These are phyloP conservation scores for Vanrija sp. DNA, from an alignment of 1,284 basidiomycete genomes.

Conservation along the genomic window DNA sequence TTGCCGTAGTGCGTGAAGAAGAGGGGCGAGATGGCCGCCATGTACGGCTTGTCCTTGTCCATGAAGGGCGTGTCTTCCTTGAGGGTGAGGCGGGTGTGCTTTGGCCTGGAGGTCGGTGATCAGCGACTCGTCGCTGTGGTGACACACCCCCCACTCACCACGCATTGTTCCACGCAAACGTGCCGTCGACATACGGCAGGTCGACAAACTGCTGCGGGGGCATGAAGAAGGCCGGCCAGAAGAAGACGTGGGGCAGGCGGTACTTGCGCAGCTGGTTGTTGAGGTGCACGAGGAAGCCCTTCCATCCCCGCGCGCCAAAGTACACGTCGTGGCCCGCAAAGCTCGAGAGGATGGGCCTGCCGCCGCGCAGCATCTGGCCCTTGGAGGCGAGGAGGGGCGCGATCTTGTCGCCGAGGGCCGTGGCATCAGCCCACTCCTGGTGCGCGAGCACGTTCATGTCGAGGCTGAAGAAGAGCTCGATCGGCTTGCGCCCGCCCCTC, in stretches of 20 bases:
- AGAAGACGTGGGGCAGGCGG: conserved; percentile 33
- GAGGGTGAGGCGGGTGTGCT: conserved; percentile 24
- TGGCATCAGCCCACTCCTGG: conserved; percentile 18
- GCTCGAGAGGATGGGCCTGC: conserved; percentile 33
- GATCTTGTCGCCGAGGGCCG: conserved; percentile 22
- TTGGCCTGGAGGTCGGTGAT: conserved; percentile 34
- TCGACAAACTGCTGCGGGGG: conserved; percentile 34
- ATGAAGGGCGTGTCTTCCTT: conserved; percentile 39
- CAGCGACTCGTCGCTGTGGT: not conserved
- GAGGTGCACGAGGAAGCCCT: conserved; percentile 28
- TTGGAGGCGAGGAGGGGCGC: conserved; percentile 10
- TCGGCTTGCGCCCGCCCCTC: not conserved
- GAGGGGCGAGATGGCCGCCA: conserved; percentile 61
- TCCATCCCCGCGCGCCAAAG: conserved; percentile 40
- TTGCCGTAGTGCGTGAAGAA: conserved; percentile 57
- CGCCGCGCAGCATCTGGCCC: conserved; percentile 21
- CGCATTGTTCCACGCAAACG: conserved; percentile 46
- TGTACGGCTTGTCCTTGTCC: conserved; percentile 52
- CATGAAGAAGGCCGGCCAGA: conserved; percentile 48
- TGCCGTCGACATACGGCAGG: conserved; percentile 36
- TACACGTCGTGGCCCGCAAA: conserved; percentile 38
- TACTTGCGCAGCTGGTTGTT: conserved; percentile 20
- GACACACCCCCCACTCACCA: conserved; percentile 34
- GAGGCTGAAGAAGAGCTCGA: conserved; percentile 42
- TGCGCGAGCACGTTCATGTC: conserved; percentile 46